Conservation (phyloP, 2,329 filamentous ascomycete genomes). For the Diplodia scrobiculata region DNA sequence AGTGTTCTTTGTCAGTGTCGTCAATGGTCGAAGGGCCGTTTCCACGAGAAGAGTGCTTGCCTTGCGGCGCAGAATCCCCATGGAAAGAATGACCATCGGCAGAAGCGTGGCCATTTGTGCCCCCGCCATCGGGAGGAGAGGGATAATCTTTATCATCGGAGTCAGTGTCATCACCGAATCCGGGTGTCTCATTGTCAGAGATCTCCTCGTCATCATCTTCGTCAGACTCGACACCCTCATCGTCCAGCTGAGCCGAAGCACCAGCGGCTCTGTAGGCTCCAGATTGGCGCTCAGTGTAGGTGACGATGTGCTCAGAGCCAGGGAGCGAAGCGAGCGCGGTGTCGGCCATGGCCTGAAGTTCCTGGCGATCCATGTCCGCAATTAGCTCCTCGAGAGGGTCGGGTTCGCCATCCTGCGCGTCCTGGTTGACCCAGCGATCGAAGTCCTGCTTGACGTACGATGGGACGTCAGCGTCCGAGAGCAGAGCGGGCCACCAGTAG, state of each 20-base stretch:
- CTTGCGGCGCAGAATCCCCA: not conserved
- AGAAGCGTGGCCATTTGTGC: not conserved
- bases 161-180: not conserved
- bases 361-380: not conserved
- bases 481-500: constrained; percentile 15
- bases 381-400: constrained; percentile 1
- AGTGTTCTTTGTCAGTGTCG: not conserved
- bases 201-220: not conserved
- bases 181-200: not conserved
- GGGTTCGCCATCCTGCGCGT: constrained; percentile 9
- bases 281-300: not conserved
- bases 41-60: not conserved
- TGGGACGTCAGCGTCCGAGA: not conserved
- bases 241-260: not conserved
- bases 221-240: not conserved
- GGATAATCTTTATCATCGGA: not conserved
- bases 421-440: constrained; percentile 12
- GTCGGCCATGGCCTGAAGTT: not conserved
- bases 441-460: constrained; percentile 15
- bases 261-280: too few relatives aligned
- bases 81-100: too few relatives aligned
- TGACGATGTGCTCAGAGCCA: not conserved
- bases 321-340: not conserved
- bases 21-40: not conserved
- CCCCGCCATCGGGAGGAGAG: not conserved